A percentile compares a stretch with the other conserved stretches of the same genome.
phyloP scores from a whole-genome alignment of 768 basidiomycete genomes.

The Cyclocybe cylindracea region DNA sequence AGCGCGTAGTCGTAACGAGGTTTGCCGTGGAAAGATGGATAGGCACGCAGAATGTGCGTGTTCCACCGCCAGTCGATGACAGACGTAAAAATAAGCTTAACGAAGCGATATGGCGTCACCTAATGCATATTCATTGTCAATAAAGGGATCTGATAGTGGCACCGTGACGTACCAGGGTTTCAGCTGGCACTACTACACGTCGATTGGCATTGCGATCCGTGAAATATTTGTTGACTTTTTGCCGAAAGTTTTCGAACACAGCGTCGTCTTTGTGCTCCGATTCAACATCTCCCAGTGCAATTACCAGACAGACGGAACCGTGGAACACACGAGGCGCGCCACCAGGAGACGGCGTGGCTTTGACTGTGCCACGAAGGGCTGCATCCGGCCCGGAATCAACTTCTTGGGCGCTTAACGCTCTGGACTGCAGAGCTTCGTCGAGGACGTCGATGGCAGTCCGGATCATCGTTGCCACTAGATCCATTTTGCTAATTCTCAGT shows the following conservation, averaged over 20 bases:
- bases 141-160: neutral
- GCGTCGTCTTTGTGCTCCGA: neutral
- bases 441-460: neutral
- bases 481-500: neutral
- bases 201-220: neutral
- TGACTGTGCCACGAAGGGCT: no score
- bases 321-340: no score
- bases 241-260: conserved; percentile 4
- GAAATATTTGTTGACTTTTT: conserved; percentile 1
- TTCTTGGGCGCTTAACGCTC: no score
- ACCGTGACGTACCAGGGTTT: conserved; percentile 1
- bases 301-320: no score
- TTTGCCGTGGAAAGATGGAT: conserved; percentile 24
- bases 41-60: conserved; percentile 29
- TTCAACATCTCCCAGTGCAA: neutral
- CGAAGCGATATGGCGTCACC: conserved; percentile 21
- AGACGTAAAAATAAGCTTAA: conserved; percentile 28
- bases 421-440: no score
- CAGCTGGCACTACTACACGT: neutral
- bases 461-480: conserved; percentile 2
- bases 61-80: conserved; percentile 25
- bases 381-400: no score
- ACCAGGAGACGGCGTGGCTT: no score
- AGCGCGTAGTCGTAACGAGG: conserved; percentile 25
- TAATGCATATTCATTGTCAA: conserved; percentile 3